Evolutionary conservation across 2,329 filamentous ascomycete species (phyloP), one percentile per base, ranked within the genome.

Genomic region (Neonectria magnoliae): DNA sequence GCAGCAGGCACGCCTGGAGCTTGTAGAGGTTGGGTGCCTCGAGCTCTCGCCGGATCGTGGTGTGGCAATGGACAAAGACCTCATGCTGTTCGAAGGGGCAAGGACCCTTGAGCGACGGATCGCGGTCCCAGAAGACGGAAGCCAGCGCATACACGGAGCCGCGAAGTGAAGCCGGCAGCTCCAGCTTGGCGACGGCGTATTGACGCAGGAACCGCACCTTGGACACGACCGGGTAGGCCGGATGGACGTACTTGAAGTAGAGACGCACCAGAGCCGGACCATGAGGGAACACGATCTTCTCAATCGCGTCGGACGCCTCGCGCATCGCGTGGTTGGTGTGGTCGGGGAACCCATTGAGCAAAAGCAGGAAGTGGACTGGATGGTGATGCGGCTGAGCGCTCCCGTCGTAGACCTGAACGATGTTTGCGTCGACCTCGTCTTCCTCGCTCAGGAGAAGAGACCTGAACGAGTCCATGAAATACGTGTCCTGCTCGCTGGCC

Each of bases 201-300:
- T 76, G 74, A 3, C 76, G 73, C 1, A 84, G 75, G 51, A 83
- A 83, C 4, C 81, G 77, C 9, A 74, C 74, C 67, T 84, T 84
- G 31, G 82, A 82, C 20, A 84, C 72, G 16, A 84, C 71, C 5
- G 81, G 81, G 16, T 82, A 76, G 2, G 80, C 76, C 0, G 81
- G 80, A 58, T 84, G 83, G 18, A 85, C 78, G 52, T 83, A 78
- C 51, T 76, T 76, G 67, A 84, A 84, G 71, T 80, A 84, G 1
- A 84, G 73, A 2, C 80, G 78, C 16, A 85, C 75, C 5, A 85
- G 76, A 22, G 76, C 74, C 38, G 80, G 77, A 0, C 78, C 80
- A 64, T 82, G 77, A 4, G 78, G 78, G 62, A 75, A 76, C 2
- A 83, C 81, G 29, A 79, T 76, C 9, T 69, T 69, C 69, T 84